Evolutionary conservation across 441 rosid species (phyloP).

Genomic region (Gossypium aridum): DNA sequence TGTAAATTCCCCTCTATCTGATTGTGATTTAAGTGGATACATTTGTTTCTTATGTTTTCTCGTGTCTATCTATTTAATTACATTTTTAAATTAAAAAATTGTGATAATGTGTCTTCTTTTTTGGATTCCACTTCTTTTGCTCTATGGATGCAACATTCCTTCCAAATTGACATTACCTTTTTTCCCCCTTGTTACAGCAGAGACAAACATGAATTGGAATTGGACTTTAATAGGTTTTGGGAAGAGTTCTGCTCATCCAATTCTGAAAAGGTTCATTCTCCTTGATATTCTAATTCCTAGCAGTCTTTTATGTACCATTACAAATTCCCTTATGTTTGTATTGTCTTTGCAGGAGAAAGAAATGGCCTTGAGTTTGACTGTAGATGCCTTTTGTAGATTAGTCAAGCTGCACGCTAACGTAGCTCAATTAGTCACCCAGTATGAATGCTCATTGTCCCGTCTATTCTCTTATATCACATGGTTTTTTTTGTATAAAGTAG

Average conservation of each 20-base stretch:
- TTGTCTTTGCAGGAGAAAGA: conserved; percentile 91
- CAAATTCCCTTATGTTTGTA: conserved; percentile 6
- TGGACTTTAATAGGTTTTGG: conserved; percentile 99
- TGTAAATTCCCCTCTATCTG: not conserved
- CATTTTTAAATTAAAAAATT: not conserved
- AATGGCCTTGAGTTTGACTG: conserved; percentile 85
- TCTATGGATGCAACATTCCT: not conserved
- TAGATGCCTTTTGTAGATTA: conserved; percentile 98
- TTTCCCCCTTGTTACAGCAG: conserved; percentile 34
- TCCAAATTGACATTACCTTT: not conserved
- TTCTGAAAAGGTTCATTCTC: conserved; percentile 79
- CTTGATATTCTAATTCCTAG: not conserved
- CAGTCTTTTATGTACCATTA: not conserved
- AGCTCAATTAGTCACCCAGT: conserved; percentile 95
- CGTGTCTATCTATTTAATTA: not conserved
- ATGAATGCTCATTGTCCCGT: conserved; percentile 20
- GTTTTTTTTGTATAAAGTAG: conserved; percentile 2
- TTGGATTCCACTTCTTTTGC: not conserved
- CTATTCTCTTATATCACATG: not conserved
- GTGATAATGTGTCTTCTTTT: not conserved
- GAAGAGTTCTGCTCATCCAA: conserved; percentile 98
- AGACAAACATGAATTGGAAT: conserved; percentile 83
- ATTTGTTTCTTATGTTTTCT: not conserved
- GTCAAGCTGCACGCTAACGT: conserved; percentile 90
- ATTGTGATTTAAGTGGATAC: conserved; percentile 4